Evolutionary conservation across 1,284 basidiomycete genomes (phyloP).

Genomic region (Hemileia vastatrix): DNA sequence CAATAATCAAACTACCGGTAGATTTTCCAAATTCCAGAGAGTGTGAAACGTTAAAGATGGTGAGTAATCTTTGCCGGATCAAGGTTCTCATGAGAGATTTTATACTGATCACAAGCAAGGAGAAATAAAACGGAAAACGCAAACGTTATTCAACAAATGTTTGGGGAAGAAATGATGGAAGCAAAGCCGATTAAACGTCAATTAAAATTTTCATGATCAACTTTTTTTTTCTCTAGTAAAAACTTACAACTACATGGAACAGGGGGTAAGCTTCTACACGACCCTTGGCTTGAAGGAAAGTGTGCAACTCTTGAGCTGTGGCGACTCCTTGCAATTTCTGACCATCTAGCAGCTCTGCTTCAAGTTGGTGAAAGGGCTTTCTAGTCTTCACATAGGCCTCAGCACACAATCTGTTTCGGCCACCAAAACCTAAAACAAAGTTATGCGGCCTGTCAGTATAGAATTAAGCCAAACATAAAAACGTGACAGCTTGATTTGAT

Average conservation of each 20-base stretch:
- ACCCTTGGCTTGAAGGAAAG: constrained; percentile 49
- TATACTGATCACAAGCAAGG: constrained; percentile 29
- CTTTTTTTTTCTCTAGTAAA: background rate
- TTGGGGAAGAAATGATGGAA: background rate
- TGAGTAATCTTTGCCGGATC: constrained; percentile 45
- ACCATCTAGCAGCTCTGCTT: constrained; percentile 52
- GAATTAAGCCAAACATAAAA: background rate
- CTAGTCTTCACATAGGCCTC: constrained; percentile 51
- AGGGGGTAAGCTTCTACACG: constrained; percentile 51
- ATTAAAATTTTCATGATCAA: too few relatives aligned
- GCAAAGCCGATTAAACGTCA: too few relatives aligned
- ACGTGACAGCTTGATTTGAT: background rate
- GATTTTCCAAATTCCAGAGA: too few relatives aligned
- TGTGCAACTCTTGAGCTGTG: constrained; percentile 48
- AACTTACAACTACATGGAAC: constrained; percentile 48
- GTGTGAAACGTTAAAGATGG: constrained; percentile 19
- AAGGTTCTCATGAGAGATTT: constrained; percentile 46
- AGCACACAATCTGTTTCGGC: constrained; percentile 51
- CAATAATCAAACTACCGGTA: too few relatives aligned
- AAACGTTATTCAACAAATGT: background rate
- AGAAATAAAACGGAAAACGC: background rate
- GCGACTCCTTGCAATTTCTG: constrained; percentile 52
- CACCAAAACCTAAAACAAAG: constrained; percentile 47
- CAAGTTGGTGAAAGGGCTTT: constrained; percentile 51
- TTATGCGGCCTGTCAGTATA: constrained; percentile 6